A percentile compares a stretch with the other conserved stretches of the same genome.
Conservation (phyloP, 2,329 filamentous ascomycete genomes). For the Phialophora macrospora region DNA sequence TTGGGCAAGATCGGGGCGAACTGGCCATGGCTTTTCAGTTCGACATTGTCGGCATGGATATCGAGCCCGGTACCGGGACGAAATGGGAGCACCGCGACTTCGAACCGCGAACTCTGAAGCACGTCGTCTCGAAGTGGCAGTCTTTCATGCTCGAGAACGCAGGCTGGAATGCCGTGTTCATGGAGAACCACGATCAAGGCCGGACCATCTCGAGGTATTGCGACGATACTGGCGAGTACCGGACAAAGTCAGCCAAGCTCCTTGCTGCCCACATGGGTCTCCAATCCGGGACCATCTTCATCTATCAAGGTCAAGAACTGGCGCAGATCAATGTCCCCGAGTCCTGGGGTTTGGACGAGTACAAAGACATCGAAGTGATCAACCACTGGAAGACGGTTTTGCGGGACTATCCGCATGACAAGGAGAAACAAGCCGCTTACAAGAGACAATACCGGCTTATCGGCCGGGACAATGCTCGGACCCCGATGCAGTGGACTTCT, state of each 20-base stretch:
- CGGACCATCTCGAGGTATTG: constrained; percentile 60
- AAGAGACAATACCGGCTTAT: constrained; percentile 21
- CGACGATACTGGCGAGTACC: constrained; percentile 52
- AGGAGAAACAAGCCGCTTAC: constrained; percentile 23
- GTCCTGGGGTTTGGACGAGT: constrained; percentile 55
- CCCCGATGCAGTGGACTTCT: constrained; percentile 70
- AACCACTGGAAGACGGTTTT: constrained; percentile 53
- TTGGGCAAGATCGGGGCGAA: constrained; percentile 44
- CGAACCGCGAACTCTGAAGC: constrained; percentile 56
- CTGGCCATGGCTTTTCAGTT: constrained; percentile 52
- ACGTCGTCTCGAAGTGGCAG: constrained; percentile 58
- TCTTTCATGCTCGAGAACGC: constrained; percentile 55
- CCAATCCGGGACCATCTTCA: constrained; percentile 60
- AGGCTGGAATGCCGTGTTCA: constrained; percentile 64
- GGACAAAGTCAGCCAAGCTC: constrained; percentile 58
- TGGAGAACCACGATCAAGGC: constrained; percentile 68
- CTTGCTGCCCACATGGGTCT: constrained; percentile 57
- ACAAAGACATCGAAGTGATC: constrained; percentile 51
- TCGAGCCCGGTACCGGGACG: constrained; percentile 13
- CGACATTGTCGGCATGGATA: constrained; percentile 45
- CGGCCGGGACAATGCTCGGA: constrained; percentile 64
- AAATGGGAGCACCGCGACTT: constrained; percentile 56
- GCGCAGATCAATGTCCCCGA: constrained; percentile 63
- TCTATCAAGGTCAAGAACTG: constrained; percentile 66
- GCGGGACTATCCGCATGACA: constrained; percentile 22